Percentiles rank a stretch among this genome's conserved stretches.
These are phyloP conservation scores for Lasiodiplodia hormozganensis DNA, from an alignment of 2,329 filamentous ascomycete genomes.

Conservation along the genomic window DNA sequence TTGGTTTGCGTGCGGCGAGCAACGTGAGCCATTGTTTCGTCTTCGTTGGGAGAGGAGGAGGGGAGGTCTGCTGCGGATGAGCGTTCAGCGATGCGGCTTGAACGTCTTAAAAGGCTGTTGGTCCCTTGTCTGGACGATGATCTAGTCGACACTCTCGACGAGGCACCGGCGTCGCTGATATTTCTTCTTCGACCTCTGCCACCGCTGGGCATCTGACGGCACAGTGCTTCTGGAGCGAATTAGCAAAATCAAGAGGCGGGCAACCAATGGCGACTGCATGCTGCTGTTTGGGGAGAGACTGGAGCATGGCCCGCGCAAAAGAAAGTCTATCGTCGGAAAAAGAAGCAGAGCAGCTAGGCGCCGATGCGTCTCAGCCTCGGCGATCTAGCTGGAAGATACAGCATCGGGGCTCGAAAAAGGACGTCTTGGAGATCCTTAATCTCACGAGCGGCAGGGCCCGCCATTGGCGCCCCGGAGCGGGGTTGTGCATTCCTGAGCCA, in stretches of 20 bases:
- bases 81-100: conserved; percentile 30
- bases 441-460: conserved; percentile 7
- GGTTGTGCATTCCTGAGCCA: conserved; percentile 2
- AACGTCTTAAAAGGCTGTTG: conserved; percentile 29
- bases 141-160: conserved; percentile 29
- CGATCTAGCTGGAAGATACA: conserved; percentile 26
- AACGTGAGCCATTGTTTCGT: conserved; percentile 46
- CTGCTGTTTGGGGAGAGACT: conserved; percentile 28
- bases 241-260: conserved; percentile 24
- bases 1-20: conserved; percentile 41
- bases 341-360: conserved; percentile 24
- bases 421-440: conserved; percentile 26
- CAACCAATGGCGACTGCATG: conserved; percentile 29
- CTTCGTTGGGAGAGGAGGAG: conserved; percentile 24
- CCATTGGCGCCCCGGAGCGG: conserved; percentile 12
- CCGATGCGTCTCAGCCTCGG: conserved; percentile 29
- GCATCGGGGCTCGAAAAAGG: conserved; percentile 22
- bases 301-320: conserved; percentile 29
- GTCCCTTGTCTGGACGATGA: conserved; percentile 28
- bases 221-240: conserved; percentile 28
- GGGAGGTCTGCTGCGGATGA: conserved; percentile 23
- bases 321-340: conserved; percentile 25
- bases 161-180: conserved; percentile 29
- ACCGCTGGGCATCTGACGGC: conserved; percentile 30
- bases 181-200: conserved; percentile 30